These are phyloP conservation scores for Cyclocybe cylindracea DNA, from an alignment of 768 basidiomycete species.

Conservation along the genomic window DNA sequence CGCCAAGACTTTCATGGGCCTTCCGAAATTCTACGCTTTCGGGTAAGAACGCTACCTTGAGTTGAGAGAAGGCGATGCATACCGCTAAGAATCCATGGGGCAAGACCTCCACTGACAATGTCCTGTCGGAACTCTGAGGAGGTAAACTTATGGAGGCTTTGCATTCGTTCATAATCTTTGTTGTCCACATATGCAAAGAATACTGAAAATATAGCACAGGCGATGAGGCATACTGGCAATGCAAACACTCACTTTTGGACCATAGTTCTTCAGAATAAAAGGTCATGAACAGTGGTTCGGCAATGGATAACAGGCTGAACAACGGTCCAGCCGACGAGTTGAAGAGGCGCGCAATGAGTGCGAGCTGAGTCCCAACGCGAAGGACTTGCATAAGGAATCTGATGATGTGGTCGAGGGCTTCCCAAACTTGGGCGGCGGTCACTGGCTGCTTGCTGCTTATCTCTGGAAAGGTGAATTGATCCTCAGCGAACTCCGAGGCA, in stretches of 20 bases:
- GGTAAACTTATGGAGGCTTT: slow-evolving; percentile 28
- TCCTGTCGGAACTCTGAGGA: slow-evolving; percentile 32
- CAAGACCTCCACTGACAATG: slow-evolving; percentile 34
- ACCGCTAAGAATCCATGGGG: slow-evolving; percentile 29
- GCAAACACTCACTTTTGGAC: not conserved
- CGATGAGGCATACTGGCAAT: not conserved
- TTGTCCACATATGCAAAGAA: slow-evolving; percentile 29
- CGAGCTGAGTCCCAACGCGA: no score
- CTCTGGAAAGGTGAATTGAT: no score
- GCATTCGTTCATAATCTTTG: slow-evolving; percentile 26
- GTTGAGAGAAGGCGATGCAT: slow-evolving; percentile 21
- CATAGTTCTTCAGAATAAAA: no score
- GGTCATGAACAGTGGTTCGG: no score
- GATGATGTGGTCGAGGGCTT: no score
- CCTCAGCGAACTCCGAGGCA: no score
- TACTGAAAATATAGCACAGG: slow-evolving; percentile 8
- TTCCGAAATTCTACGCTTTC: slow-evolving; percentile 25
- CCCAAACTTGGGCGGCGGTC: no score
- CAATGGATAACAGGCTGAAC: no score
- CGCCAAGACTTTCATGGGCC: slow-evolving; percentile 20
- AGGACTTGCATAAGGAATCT: no score
- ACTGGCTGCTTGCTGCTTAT: no score
- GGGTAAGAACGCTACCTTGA: slow-evolving; percentile 16
- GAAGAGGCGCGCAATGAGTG: no score
- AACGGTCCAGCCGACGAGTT: no score